Evolutionary conservation across 2,329 filamentous ascomycete species (phyloP).

Genomic region (Corynespora cassiicola): DNA sequence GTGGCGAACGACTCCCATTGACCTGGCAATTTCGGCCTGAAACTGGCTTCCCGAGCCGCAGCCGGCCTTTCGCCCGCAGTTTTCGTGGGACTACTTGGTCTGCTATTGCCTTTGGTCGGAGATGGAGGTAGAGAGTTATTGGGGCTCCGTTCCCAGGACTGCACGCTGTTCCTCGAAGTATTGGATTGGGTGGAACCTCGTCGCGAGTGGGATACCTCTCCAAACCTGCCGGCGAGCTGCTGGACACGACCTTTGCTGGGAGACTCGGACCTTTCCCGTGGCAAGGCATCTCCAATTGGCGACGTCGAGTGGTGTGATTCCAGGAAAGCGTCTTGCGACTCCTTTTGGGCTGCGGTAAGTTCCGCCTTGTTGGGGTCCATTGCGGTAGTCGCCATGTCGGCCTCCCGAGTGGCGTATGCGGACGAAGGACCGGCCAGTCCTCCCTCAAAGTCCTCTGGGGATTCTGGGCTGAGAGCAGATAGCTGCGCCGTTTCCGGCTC

Average conservation of each 20-base stretch:
- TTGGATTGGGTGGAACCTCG: constrained; percentile 55
- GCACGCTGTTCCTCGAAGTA: constrained; percentile 46
- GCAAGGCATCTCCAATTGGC: constrained; percentile 32
- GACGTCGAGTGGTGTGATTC: constrained; percentile 40
- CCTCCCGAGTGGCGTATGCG: constrained; percentile 42
- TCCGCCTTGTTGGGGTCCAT: constrained; percentile 27
- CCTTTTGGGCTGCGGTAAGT: constrained; percentile 35
- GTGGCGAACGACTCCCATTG: constrained; percentile 60
- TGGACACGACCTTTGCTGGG: constrained; percentile 58
- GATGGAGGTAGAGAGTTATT: constrained; percentile 44
- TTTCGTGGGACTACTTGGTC: no score
- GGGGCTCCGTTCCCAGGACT: constrained; percentile 48
- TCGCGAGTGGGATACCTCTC: constrained; percentile 53
- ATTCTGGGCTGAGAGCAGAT: constrained; percentile 45
- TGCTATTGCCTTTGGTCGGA: constrained; percentile 30
- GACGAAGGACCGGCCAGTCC: constrained; percentile 29
- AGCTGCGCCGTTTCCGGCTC: constrained; percentile 57
- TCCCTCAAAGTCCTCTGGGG: constrained; percentile 31
- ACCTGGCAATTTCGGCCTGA: constrained; percentile 59
- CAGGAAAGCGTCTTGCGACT: constrained; percentile 43
- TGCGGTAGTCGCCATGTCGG: constrained; percentile 42
- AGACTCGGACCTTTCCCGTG: constrained; percentile 49
- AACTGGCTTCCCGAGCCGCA: constrained; percentile 47
- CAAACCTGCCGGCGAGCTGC: constrained; percentile 58
- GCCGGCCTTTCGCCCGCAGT: constrained; percentile 27